These are phyloP conservation scores for Perkinsus olseni DNA, from an alignment of 169 alveolate genomes.

Conservation along the genomic window DNA sequence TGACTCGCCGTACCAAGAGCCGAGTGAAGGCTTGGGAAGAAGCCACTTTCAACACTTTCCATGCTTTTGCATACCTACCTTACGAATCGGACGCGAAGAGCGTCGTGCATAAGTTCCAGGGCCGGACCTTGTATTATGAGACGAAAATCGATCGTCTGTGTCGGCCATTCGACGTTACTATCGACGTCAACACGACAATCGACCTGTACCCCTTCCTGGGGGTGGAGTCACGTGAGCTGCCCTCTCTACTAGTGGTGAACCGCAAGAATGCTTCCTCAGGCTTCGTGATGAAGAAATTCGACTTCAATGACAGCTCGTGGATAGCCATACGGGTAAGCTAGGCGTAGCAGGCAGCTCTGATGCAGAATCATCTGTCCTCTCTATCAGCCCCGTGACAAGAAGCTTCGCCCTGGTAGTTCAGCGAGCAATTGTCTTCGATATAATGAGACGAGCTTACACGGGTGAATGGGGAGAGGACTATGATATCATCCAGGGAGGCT, in stretches of 20 bases:
- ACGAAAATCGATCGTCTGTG: background rate
- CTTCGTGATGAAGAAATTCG: background rate
- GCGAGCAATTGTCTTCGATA: background rate
- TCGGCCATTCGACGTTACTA: background rate
- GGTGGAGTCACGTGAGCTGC: background rate
- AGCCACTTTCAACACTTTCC: background rate
- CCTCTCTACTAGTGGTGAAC: background rate
- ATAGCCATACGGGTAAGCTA: background rate
- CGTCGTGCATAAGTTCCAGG: background rate
- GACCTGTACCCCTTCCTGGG: background rate
- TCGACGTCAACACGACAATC: background rate
- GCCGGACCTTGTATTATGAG: background rate
- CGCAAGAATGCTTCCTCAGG: background rate
- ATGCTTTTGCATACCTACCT: background rate
- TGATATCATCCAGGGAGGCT: background rate
- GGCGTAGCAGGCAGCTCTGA: background rate
- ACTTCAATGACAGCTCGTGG: background rate
- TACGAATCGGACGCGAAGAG: background rate
- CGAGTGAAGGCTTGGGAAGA: background rate
- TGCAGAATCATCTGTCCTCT: background rate
- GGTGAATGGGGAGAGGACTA: background rate
- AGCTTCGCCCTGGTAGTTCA: background rate
- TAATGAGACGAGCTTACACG: background rate
- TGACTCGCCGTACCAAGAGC: background rate
- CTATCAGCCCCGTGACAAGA: background rate